Evolutionary conservation across 495 filamentous ascomycete species (phyloP).

Genomic region (Penicillium argentinense): DNA sequence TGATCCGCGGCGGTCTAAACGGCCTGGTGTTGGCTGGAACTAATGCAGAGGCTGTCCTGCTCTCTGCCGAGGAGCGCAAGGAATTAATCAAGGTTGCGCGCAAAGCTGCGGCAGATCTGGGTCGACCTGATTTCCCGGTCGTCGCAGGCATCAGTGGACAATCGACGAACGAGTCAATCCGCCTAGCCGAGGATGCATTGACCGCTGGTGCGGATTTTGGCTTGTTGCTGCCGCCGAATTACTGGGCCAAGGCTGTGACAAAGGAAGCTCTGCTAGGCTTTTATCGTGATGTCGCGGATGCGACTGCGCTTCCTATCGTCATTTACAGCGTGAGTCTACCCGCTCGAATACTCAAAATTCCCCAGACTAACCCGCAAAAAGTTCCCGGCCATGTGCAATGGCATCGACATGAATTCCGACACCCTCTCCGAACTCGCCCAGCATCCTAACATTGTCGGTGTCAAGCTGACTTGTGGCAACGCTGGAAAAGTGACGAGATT

Average conservation of each 20-base stretch:
- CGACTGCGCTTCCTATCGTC: slow-evolving; percentile 54
- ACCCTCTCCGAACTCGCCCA: slow-evolving; percentile 48
- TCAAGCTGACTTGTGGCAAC: slow-evolving; percentile 66
- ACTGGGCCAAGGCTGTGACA: slow-evolving; percentile 58
- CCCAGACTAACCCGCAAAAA: too few species aligned
- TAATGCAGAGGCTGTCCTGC: slow-evolving; percentile 59
- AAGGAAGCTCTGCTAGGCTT: slow-evolving; percentile 55
- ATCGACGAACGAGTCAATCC: slow-evolving; percentile 62
- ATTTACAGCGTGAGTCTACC: slow-evolving; percentile 49
- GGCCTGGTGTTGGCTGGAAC: slow-evolving; percentile 59
- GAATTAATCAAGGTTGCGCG: slow-evolving; percentile 48
- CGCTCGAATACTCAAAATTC: too few species aligned
- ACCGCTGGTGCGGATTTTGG: slow-evolving; percentile 54
- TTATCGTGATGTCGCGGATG: slow-evolving; percentile 53
- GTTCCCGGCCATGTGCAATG: slow-evolving; percentile 67
- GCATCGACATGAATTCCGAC: slow-evolving; percentile 61
- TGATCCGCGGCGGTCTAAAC: slow-evolving; percentile 37
- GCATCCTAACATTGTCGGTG: slow-evolving; percentile 56
- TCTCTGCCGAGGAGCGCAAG: slow-evolving; percentile 53
- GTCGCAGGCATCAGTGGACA: slow-evolving; percentile 62
- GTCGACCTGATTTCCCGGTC: slow-evolving; percentile 53
- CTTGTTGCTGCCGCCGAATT: slow-evolving; percentile 57
- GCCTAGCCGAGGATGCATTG: slow-evolving; percentile 58
- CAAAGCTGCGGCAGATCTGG: slow-evolving; percentile 53
- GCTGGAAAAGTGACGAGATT: slow-evolving; percentile 59